These are phyloP conservation scores for Hymenoscyphus linearis DNA, from an alignment of 2,329 filamentous ascomycete genomes.

Conservation along the genomic window DNA sequence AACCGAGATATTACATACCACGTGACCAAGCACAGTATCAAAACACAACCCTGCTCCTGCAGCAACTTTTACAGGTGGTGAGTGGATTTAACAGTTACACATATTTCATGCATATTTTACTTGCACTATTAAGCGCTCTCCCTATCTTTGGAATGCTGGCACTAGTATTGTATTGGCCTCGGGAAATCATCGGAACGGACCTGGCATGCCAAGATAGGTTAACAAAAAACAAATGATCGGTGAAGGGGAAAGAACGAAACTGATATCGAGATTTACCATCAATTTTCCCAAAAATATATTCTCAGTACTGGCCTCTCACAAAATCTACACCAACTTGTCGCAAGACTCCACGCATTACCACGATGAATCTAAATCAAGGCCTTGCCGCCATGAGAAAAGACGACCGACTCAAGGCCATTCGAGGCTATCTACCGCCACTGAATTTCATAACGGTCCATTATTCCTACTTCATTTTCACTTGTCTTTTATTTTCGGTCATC, in stretches of 20 bases:
- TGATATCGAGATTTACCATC: not conserved
- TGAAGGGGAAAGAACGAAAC: not conserved
- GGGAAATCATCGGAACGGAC: not conserved
- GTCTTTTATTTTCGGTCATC: constrained; percentile 51
- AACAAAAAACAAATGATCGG: not conserved
- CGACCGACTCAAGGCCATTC: constrained; percentile 1
- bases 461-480: constrained; percentile 55
- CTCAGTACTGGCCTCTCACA: not conserved
- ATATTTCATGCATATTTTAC: too few relatives aligned
- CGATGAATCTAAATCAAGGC: not conserved
- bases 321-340: not conserved
- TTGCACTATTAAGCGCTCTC: not conserved
- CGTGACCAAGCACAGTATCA: too few relatives aligned
- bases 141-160: not conserved
- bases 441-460: constrained; percentile 65
- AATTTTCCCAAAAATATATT: not conserved
- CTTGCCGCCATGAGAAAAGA: not conserved
- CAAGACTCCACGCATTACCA: not conserved
- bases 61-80: too few relatives aligned
- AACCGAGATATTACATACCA: too few relatives aligned
- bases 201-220: not conserved
- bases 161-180: not conserved
- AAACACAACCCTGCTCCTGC: too few relatives aligned
- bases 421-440: constrained; percentile 29
- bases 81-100: too few relatives aligned